phyloP scores from a whole-genome alignment of 2,329 filamentous ascomycete genomes.

The Claviceps digitariae region DNA sequence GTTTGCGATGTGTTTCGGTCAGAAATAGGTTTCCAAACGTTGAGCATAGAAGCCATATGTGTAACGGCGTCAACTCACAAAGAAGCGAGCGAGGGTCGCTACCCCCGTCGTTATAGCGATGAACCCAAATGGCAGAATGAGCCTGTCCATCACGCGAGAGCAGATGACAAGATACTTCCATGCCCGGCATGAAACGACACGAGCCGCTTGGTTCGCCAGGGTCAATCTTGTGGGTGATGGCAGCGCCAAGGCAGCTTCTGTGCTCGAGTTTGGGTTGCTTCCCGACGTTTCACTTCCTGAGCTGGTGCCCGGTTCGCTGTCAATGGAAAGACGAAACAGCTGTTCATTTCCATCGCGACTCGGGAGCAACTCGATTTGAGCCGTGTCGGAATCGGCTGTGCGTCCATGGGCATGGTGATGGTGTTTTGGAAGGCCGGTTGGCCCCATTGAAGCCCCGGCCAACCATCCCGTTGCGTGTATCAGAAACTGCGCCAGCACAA shows the following conservation, averaged over 20 bases:
- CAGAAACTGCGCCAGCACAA: conserved; percentile 55
- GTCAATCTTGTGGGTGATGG: conserved; percentile 31
- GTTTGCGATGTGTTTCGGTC: neutral
- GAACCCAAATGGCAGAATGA: conserved; percentile 68
- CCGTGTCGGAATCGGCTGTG: conserved; percentile 43
- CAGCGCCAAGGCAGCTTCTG: conserved; percentile 16
- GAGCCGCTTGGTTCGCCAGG: conserved; percentile 39
- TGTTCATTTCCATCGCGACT: conserved; percentile 28
- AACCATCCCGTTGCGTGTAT: conserved; percentile 53
- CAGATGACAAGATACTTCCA: conserved; percentile 44
- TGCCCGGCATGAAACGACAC: conserved; percentile 39
- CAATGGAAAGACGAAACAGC: conserved; percentile 48
- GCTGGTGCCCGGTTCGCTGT: conserved; percentile 65
- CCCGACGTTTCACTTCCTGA: conserved; percentile 52
- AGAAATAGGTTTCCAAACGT: neutral
- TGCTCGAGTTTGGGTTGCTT: conserved; percentile 50
- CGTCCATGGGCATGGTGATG: conserved; percentile 42
- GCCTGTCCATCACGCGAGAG: conserved; percentile 60
- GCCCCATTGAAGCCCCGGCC: conserved; percentile 16
- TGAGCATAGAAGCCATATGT: neutral
- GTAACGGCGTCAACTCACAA: conserved; percentile 41
- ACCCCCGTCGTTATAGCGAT: conserved; percentile 58
- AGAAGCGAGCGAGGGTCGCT: conserved; percentile 68
- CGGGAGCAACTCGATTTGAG: neutral
- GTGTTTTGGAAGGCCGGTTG: conserved; percentile 11